Conservation (phyloP, 305 asterid genomes). For the Galium porrigens region DNA sequence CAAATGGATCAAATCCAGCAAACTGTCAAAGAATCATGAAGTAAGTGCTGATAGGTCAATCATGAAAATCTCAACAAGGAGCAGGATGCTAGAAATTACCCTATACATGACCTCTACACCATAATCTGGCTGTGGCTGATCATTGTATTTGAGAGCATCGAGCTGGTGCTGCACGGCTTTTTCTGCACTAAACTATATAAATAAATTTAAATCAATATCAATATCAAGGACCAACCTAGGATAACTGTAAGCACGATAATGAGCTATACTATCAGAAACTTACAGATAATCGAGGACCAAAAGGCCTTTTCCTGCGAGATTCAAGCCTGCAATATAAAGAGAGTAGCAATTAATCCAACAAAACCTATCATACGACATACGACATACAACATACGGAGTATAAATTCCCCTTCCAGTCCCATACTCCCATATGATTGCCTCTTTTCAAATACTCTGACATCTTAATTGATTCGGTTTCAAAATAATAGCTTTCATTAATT, state of each 20-base stretch:
- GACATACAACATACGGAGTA: no score
- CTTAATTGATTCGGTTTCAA: no score
- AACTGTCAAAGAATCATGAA: conserved; percentile 31
- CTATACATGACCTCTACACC: conserved; percentile 94
- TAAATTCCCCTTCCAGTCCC: no score
- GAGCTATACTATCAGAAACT: conserved; percentile 2
- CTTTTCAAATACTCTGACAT: no score
- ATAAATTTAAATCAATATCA: conserved; percentile 13
- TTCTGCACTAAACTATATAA: conserved; percentile 63
- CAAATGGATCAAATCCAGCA: conserved; percentile 93
- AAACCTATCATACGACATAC: no score
- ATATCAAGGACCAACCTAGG: not conserved
- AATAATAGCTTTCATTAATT: no score
- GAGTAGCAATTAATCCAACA: not conserved
- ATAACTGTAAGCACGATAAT: not conserved
- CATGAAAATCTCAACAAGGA: no score
- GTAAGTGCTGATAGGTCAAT: no score
- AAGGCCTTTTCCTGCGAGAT: conserved; percentile 58
- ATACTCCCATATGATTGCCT: no score
- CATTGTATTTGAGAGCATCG: conserved; percentile 78
- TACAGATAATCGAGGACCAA: conserved; percentile 82
- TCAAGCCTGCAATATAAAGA: conserved; percentile 47
- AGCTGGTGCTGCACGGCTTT: conserved; percentile 78
- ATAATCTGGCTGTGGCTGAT: conserved; percentile 76
- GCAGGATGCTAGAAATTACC: no score